Percentiles rank a stretch among this genome's conserved stretches.
Conservation (phyloP, 768 basidiomycete genomes). For the Pleurotus citrinopileatus region DNA sequence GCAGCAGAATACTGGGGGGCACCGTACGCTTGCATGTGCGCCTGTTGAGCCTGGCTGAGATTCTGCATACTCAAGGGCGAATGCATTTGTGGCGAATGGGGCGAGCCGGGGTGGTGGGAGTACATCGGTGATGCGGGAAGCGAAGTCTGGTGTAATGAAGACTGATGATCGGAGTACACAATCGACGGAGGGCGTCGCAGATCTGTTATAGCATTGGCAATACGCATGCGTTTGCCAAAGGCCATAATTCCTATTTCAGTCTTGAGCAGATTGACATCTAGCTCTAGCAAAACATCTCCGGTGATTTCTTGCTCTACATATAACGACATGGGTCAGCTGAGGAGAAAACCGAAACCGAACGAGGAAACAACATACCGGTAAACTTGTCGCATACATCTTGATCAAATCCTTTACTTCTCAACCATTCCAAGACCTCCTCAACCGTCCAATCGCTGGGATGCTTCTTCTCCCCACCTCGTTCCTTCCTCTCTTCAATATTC, state of each 20-base stretch:
- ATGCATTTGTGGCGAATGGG: constrained; percentile 26
- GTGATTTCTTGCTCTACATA: constrained; percentile 94
- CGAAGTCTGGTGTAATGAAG: constrained; percentile 23
- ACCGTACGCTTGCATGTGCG: constrained; percentile 8
- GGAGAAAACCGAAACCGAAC: background rate
- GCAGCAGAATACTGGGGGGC: constrained; percentile 8
- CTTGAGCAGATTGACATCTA: constrained; percentile 90
- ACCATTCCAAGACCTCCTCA: constrained; percentile 89
- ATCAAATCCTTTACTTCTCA: constrained; percentile 82
- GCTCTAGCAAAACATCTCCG: constrained; percentile 93
- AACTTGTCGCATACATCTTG: constrained; percentile 82
- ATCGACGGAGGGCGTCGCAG: constrained; percentile 73
- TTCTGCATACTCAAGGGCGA: constrained; percentile 15
- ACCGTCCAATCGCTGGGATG: constrained; percentile 80
- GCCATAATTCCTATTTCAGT: constrained; percentile 89
- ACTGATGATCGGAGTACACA: constrained; percentile 45
- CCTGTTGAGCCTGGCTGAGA: constrained; percentile 15
- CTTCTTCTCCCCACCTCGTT: constrained; percentile 30
- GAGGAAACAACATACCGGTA: constrained; percentile 53
- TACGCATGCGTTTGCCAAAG: constrained; percentile 92
- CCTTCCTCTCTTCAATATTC: constrained; percentile 16
- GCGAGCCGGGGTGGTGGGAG: constrained; percentile 20
- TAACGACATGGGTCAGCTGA: constrained; percentile 7
- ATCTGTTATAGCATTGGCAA: constrained; percentile 90
- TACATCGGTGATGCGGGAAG: constrained; percentile 26